These are phyloP conservation scores for Ceratobasidium sp. DNA, from an alignment of 1,284 basidiomycete genomes.

Conservation along the genomic window DNA sequence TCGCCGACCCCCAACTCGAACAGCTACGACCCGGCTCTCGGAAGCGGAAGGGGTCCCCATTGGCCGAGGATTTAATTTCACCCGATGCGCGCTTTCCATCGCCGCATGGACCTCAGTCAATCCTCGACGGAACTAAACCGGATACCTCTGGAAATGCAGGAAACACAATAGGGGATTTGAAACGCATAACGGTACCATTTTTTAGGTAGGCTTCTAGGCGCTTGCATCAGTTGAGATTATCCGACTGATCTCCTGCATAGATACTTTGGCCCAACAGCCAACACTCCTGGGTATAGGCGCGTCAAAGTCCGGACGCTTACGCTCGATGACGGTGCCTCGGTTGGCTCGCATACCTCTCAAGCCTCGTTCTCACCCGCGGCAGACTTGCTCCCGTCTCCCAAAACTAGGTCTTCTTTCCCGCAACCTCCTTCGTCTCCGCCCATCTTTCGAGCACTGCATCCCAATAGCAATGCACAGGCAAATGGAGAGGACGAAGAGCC, in stretches of 20 bases:
- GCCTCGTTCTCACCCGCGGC: conserved; percentile 14
- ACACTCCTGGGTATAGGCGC: conserved; percentile 43
- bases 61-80: neutral
- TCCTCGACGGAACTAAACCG: conserved; percentile 7
- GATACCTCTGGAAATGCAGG: neutral
- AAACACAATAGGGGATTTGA: conserved; percentile 16
- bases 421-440: conserved; percentile 22
- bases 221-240: neutral
- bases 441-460: conserved; percentile 27
- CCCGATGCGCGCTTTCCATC: conserved; percentile 41
- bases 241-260: conserved; percentile 19
- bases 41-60: conserved; percentile 26
- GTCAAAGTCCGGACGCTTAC: conserved; percentile 42
- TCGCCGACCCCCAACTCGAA: conserved; percentile 19
- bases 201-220: conserved; percentile 40
- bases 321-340: conserved; percentile 25
- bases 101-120: neutral
- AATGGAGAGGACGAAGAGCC: conserved; percentile 24
- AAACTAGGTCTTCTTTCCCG: neutral
- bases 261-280: conserved; percentile 44
- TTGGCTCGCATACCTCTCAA: conserved; percentile 24
- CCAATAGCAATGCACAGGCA: conserved; percentile 13
- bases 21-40: neutral
- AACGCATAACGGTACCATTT: conserved; percentile 44
- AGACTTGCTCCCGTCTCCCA: conserved; percentile 16